Conservation (phyloP, 139 green algal genomes). For the Chlorella sp. region DNA sequence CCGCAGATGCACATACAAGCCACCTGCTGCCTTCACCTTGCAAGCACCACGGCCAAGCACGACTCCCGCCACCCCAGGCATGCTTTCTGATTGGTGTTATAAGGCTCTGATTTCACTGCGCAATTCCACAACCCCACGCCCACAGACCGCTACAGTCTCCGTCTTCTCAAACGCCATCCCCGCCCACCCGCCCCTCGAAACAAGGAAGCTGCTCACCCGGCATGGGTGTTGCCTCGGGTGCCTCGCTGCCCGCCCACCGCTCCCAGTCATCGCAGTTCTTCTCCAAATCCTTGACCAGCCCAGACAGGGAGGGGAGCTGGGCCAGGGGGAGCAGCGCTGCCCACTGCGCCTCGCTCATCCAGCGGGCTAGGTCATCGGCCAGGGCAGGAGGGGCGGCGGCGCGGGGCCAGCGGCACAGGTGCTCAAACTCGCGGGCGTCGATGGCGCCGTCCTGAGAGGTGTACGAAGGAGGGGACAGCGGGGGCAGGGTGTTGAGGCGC, state of each 20-base stretch:
- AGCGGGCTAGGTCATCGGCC: constrained; percentile 74
- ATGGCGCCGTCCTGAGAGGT: constrained; percentile 68
- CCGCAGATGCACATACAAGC: too few relatives aligned
- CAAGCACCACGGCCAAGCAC: background rate
- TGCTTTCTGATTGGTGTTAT: too few relatives aligned
- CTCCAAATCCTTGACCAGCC: constrained; percentile 84
- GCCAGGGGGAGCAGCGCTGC: constrained; percentile 57
- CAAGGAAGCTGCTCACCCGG: constrained; percentile 57
- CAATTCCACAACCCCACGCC: too few relatives aligned
- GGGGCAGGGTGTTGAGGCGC: background rate
- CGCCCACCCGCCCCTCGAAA: too few relatives aligned
- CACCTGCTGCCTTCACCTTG: background rate
- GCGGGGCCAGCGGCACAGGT: constrained; percentile 70
- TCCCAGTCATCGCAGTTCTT: constrained; percentile 83
- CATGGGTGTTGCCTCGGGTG: constrained; percentile 85
- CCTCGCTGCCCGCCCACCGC: constrained; percentile 89
- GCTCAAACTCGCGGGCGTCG: constrained; percentile 76
- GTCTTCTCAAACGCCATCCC: too few relatives aligned
- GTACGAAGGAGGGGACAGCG: background rate
- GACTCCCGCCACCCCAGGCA: background rate
- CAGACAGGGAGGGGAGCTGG: constrained; percentile 44
- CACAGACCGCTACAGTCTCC: too few relatives aligned
- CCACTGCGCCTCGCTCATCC: constrained; percentile 76
- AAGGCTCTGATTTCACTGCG: too few relatives aligned
- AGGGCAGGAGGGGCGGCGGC: constrained; percentile 39